phyloP scores from a whole-genome alignment of 495 filamentous ascomycete genomes.

The Xylaria nigripes region DNA sequence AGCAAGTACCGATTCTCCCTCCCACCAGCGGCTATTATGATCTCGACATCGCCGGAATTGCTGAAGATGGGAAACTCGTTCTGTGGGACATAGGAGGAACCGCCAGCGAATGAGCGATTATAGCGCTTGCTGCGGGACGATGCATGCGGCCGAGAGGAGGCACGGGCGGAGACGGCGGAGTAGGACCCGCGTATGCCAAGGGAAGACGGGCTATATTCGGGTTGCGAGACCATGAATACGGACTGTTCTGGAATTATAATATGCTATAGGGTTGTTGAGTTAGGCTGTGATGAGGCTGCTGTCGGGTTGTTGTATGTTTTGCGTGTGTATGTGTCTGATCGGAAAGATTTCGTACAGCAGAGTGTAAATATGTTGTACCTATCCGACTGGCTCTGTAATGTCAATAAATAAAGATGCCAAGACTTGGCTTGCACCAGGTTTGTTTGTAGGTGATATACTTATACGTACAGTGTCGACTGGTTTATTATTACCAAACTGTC shows the following conservation, averaged over 20 bases:
- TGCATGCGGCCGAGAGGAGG: slow-evolving; percentile 34
- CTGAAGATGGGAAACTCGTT: slow-evolving; percentile 91
- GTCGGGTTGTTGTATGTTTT: background rate
- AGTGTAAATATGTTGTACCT: background rate
- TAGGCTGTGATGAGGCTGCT: slow-evolving; percentile 2
- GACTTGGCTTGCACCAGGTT: background rate
- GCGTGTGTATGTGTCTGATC: background rate
- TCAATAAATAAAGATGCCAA: background rate
- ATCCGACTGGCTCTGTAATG: background rate
- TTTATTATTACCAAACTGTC: too few species aligned
- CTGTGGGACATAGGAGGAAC: slow-evolving; percentile 58
- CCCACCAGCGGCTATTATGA: slow-evolving; percentile 59
- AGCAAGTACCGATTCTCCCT: slow-evolving; percentile 78
- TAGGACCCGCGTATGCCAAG: slow-evolving; percentile 50
- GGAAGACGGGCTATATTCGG: slow-evolving; percentile 43
- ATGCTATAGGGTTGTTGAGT: background rate
- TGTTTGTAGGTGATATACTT: background rate
- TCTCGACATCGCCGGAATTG: slow-evolving; percentile 85
- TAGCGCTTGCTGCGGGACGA: slow-evolving; percentile 56
- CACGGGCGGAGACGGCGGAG: slow-evolving; percentile 45
- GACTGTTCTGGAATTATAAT: slow-evolving; percentile 3
- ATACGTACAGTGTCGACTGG: background rate
- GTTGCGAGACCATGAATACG: slow-evolving; percentile 63
- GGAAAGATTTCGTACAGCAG: background rate
- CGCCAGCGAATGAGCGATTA: slow-evolving; percentile 74